Base-by-base conservation (phyloP, 208 protist species). In the Naegleria lovaniensis region DNA sequence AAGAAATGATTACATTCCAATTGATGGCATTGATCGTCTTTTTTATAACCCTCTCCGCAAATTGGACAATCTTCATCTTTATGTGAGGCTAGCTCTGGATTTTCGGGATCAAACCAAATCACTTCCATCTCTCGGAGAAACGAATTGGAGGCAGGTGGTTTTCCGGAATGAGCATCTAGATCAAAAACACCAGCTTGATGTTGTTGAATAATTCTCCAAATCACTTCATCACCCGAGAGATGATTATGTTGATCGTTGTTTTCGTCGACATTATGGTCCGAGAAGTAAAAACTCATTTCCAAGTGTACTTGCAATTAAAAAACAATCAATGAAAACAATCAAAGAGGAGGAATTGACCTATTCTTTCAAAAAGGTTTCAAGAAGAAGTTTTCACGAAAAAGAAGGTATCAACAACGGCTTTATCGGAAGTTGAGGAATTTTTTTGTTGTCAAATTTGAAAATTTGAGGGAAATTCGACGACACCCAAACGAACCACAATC, bases 1-100 rank as follows among this genome's bases (percentile, higher is more conserved):
- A 79, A 79, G 67, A 79, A 79, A 33, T 79, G 67, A 36, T 79
- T 29, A 79, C 67, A 79, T n/a, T 79, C 67, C n/a, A 79, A 79
- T 79, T 79, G 5, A 79, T 79, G 67, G 9, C 67, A 79, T 13
- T 29, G 67, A 9, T 79, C 67, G 5, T 33, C 67, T 9, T 36
- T 36, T n/a, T 79, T 79, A 36, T 36, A 79, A 36, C n/a, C 67
- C 9, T 79, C 67, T 36, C 29, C 29, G 36, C 67, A 79, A 33
- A 79, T 79, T 36, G 67, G 67, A 36, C 67, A 79, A 6, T 7
- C 19, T 36, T 79, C 67, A 36, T 79, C 67, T n/a, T 79, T 79
- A 9, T 36, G 6, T 36, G 19, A 9, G 9, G 16, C 29, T 15
- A 15, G 6, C 36, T 79, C 67, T 79, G 67, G 25, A 79, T 79